Evolutionary conservation across 495 filamentous ascomycete genomes (phyloP).

Genomic region (Tuber indicum): DNA sequence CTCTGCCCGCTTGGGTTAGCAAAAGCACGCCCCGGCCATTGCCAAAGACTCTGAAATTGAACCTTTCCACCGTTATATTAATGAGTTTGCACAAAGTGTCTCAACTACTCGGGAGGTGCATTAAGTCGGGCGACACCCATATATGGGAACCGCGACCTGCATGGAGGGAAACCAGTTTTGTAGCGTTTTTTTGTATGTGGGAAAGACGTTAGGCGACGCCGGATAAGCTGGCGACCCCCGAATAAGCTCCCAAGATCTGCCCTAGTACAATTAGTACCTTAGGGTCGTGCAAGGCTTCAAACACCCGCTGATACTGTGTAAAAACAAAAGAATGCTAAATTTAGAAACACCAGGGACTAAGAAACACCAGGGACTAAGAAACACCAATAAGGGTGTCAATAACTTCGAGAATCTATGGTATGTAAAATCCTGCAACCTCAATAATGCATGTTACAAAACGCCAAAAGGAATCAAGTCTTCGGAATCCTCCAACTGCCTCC

Average conservation of each 20-base stretch:
- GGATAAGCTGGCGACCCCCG: no score
- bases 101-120: not conserved
- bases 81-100: not conserved
- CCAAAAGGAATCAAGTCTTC: not conserved
- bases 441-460: not conserved
- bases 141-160: no score
- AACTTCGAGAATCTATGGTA: not conserved
- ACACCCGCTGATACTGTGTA: not conserved
- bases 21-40: not conserved
- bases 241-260: no score
- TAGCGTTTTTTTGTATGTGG: no score
- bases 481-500: conserved; percentile 33
- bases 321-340: not conserved
- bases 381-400: not conserved
- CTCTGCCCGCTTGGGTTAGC: no score
- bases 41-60: not conserved
- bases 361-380: not conserved
- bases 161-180: no score
- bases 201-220: no score
- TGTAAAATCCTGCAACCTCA: not conserved
- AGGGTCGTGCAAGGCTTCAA: not conserved
- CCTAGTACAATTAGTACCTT: not conserved
- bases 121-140: no score
- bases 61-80: not conserved
- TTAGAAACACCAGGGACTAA: not conserved